Percentiles rank a stretch among this genome's conserved stretches.
Evolutionary conservation across 2,329 filamentous ascomycete species (phyloP).

Genomic region (Aspergillus hiratsukae): DNA sequence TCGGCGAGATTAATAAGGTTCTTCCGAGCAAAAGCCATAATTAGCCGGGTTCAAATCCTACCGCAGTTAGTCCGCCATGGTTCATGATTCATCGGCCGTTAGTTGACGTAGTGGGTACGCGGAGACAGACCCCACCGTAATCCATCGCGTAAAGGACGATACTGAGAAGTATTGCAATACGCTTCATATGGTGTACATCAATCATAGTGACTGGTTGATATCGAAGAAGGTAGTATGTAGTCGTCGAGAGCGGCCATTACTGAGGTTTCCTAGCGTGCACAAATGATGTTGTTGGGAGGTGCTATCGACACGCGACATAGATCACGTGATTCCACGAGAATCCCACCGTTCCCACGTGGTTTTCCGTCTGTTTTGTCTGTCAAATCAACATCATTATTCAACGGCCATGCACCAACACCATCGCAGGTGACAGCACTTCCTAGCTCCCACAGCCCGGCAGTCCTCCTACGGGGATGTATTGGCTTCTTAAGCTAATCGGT

Average conservation of each 20-base stretch:
- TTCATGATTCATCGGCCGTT: background rate
- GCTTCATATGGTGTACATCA: background rate
- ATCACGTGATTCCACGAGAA: background rate
- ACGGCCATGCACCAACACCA: background rate
- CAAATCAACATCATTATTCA: background rate
- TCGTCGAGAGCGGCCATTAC: background rate
- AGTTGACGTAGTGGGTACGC: background rate
- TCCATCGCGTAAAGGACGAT: background rate
- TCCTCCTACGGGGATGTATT: background rate
- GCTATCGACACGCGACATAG: background rate
- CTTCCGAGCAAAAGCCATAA: background rate
- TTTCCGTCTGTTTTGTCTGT: background rate
- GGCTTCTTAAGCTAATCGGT: background rate
- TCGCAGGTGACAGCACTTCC: background rate
- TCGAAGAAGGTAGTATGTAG: background rate
- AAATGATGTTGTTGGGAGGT: background rate
- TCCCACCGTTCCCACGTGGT: background rate
- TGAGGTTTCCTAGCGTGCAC: too few species aligned
- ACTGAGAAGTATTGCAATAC: background rate
- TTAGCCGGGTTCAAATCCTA: background rate
- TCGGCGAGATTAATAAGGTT: background rate
- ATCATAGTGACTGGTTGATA: background rate
- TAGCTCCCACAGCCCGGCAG: background rate
- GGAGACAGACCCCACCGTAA: background rate
- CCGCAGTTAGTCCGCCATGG: background rate